A percentile compares a stretch with the other conserved stretches of the same genome.
Conservation (phyloP, 805 yeast species). For the Metschnikowia sp. region DNA sequence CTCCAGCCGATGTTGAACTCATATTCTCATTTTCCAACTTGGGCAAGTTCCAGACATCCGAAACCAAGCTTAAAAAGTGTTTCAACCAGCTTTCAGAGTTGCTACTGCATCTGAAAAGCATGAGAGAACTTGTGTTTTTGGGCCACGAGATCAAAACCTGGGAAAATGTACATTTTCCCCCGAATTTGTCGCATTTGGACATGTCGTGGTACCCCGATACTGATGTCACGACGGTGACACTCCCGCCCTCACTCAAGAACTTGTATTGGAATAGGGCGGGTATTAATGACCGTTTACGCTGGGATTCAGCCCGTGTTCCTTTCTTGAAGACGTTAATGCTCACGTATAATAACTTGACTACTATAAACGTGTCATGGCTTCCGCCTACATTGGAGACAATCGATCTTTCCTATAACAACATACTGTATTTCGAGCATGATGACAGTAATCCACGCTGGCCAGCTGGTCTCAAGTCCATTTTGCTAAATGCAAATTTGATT, state of each 20-base stretch:
- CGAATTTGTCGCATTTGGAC: conserved; percentile 26
- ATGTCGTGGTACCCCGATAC: conserved; percentile 33
- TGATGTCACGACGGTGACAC: conserved; percentile 21
- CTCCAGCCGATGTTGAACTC: conserved; percentile 19
- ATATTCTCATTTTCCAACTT: conserved; percentile 26
- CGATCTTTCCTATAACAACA: conserved; percentile 27
- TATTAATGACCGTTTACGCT: conserved; percentile 13
- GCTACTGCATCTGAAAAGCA: conserved; percentile 10
- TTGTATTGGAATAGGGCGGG: conserved; percentile 33
- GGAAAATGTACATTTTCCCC: conserved; percentile 27
- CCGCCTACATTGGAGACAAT: conserved; percentile 29
- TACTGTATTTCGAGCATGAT: conserved; percentile 11
- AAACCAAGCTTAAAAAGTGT: conserved; percentile 18
- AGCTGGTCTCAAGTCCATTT: conserved; percentile 20
- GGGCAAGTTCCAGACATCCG: conserved; percentile 28
- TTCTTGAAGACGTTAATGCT: conserved; percentile 31
- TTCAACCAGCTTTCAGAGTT: background rate
- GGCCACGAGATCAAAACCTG: conserved; percentile 32
- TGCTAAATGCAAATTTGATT: conserved; percentile 22
- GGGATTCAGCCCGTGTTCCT: conserved; percentile 17
- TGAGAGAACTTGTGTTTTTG: conserved; percentile 29
- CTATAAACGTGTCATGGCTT: conserved; percentile 22
- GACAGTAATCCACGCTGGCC: conserved; percentile 23
- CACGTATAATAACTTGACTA: conserved; percentile 25
- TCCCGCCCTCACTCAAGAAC: conserved; percentile 24